These are phyloP conservation scores for Saccharomyces hybrid DNA, from an alignment of 1,139 yeast genomes.

Conservation along the genomic window DNA sequence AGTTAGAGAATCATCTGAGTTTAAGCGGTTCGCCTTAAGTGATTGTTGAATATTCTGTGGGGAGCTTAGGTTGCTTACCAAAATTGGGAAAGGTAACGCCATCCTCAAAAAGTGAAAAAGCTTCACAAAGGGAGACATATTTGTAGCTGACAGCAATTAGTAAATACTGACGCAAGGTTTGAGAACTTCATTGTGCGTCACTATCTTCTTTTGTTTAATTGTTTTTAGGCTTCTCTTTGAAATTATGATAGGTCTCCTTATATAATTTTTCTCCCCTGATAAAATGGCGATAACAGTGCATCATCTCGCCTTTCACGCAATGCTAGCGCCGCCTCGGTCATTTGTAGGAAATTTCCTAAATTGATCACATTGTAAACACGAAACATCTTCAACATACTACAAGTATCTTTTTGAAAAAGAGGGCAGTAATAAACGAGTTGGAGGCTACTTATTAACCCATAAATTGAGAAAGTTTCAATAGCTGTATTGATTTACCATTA, in stretches of 20 bases:
- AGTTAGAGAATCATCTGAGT: background rate
- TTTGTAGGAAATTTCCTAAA: background rate
- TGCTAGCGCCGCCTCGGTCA: background rate
- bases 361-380: background rate
- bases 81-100: conserved; percentile 7
- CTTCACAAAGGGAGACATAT: background rate
- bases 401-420: background rate
- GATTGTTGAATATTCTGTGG: conserved; percentile 2
- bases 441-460: background rate
- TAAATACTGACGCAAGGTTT: background rate
- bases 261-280: background rate
- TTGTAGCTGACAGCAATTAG: background rate
- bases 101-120: conserved; percentile 9
- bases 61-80: conserved; percentile 6
- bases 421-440: background rate
- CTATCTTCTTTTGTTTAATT: background rate
- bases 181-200: background rate
- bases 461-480: background rate
- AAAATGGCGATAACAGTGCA: background rate
- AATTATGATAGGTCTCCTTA: background rate
- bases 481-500: background rate
- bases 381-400: background rate
- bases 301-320: background rate
- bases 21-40: background rate
- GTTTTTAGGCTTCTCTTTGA: background rate